Percentiles rank a stretch among this genome's conserved stretches.
Conservation (phyloP, 2,329 filamentous ascomycete species). For the Ophiocordyceps unilateralis region DNA sequence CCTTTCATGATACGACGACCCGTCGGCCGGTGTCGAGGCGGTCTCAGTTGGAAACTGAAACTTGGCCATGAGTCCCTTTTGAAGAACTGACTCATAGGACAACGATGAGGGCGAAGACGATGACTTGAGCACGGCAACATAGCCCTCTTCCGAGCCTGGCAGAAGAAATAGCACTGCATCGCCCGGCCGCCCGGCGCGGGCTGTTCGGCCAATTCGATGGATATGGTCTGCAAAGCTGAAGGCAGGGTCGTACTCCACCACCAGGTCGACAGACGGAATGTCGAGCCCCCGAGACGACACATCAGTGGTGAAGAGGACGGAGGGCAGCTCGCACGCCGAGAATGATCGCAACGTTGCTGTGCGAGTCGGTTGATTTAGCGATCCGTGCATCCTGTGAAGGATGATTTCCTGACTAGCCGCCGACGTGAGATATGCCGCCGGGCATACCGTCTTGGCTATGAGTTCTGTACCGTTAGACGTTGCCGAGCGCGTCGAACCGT, state of each 20-base stretch:
- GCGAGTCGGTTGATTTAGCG: conserved; percentile 70
- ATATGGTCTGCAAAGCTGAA: conserved; percentile 89
- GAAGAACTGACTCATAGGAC: conserved; percentile 35
- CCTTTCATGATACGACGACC: conserved; percentile 27
- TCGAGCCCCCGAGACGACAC: conserved; percentile 92
- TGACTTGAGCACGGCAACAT: conserved; percentile 53
- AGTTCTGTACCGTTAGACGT: conserved; percentile 15
- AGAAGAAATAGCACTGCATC: conserved; percentile 79
- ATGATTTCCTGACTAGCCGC: conserved; percentile 56
- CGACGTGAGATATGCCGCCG: conserved; percentile 56
- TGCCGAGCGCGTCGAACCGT: conserved; percentile 10
- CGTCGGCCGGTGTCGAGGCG: conserved; percentile 27
- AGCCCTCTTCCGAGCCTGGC: conserved; percentile 82
- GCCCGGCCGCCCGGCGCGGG: conserved; percentile 76
- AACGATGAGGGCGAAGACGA: conserved; percentile 30
- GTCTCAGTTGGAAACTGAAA: conserved; percentile 57
- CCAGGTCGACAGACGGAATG: conserved; percentile 83
- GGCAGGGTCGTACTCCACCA: conserved; percentile 90
- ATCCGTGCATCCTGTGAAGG: conserved; percentile 79
- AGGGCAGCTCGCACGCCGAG: conserved; percentile 52
- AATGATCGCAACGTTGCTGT: conserved; percentile 77
- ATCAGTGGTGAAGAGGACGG: conserved; percentile 82
- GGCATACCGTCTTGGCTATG: conserved; percentile 44
- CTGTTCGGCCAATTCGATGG: conserved; percentile 86
- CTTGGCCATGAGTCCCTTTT: conserved; percentile 46